A percentile compares a stretch with the other conserved stretches of the same genome.
phyloP scores from a whole-genome alignment of 805 yeast genomes.

The Starmerella apicola region DNA sequence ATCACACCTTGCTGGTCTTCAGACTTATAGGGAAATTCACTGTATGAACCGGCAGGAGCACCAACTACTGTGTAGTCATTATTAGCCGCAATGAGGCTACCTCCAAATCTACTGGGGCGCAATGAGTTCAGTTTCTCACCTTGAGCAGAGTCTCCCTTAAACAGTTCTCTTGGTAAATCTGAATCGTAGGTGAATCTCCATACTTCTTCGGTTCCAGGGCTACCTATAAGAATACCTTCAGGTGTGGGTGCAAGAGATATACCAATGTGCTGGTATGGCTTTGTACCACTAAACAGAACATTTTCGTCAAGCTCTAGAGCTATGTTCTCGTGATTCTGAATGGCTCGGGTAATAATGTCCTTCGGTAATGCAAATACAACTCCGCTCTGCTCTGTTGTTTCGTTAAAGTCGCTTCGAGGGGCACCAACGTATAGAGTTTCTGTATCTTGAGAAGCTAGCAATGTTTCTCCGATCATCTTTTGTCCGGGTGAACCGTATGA shows the following conservation, averaged over 20 bases:
- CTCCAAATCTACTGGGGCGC: slow-evolving; percentile 23
- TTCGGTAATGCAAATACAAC: slow-evolving; percentile 29
- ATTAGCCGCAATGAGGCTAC: slow-evolving; percentile 17
- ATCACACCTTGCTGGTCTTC: slow-evolving; percentile 33
- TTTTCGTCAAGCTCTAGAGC: neutral
- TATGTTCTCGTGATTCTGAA: neutral
- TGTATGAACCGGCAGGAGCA: slow-evolving; percentile 18
- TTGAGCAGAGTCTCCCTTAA: slow-evolving; percentile 5
- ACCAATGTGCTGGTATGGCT: slow-evolving; percentile 35
- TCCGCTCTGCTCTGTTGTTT: slow-evolving; percentile 28
- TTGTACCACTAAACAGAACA: slow-evolving; percentile 5
- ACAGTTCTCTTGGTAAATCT: too few relatives aligned
- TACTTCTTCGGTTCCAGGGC: slow-evolving; percentile 32
- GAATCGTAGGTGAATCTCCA: slow-evolving; percentile 27
- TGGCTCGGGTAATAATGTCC: slow-evolving; percentile 9
- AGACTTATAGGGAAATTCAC: neutral
- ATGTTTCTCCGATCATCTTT: slow-evolving; percentile 33
- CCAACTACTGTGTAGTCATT: slow-evolving; percentile 26
- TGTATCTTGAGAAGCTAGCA: slow-evolving; percentile 29
- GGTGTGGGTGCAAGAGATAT: slow-evolving; percentile 25
- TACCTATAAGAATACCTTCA: slow-evolving; percentile 28
- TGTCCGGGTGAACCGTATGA: slow-evolving; percentile 32
- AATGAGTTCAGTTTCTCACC: slow-evolving; percentile 6
- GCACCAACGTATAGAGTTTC: slow-evolving; percentile 34
- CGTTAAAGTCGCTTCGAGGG: slow-evolving; percentile 30